phyloP scores from a whole-genome alignment of 352 stramenopile species.

The Ophiocytium majus region DNA sequence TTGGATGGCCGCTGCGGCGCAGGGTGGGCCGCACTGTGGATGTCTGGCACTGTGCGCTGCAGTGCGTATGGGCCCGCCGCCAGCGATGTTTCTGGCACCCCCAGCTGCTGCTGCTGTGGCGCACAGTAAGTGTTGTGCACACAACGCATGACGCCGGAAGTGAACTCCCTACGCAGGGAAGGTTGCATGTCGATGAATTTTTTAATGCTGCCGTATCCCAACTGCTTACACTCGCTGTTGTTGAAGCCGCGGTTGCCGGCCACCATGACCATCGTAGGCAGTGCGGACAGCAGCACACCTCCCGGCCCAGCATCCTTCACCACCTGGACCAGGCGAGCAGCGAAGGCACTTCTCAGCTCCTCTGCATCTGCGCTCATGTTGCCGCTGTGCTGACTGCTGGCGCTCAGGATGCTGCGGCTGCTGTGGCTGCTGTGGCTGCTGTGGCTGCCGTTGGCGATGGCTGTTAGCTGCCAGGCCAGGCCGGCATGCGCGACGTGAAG shows the following conservation, averaged over 20 bases:
- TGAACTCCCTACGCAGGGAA: neutral
- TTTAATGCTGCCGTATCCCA: neutral
- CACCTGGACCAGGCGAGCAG: neutral
- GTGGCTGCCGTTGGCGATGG: neutral
- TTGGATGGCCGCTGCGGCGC: neutral
- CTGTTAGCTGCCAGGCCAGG: neutral
- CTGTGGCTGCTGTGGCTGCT: neutral
- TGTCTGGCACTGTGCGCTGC: neutral
- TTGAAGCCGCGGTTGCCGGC: neutral
- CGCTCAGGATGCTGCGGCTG: neutral
- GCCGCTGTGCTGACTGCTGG: neutral
- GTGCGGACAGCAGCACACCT: neutral
- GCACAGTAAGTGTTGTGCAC: neutral
- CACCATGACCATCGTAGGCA: neutral
- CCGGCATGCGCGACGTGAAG: too few relatives aligned
- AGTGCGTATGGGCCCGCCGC: neutral
- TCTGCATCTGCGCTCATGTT: too few relatives aligned
- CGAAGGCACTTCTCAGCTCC: neutral
- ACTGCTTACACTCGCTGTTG: neutral
- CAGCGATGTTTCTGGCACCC: neutral
- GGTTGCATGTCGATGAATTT: neutral
- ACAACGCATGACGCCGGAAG: neutral
- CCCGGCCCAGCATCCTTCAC: neutral
- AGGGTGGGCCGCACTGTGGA: neutral
- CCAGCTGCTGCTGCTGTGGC: neutral